phyloP scores from a whole-genome alignment of 176 grass and related monocot genomes.

The Carex pumila region DNA sequence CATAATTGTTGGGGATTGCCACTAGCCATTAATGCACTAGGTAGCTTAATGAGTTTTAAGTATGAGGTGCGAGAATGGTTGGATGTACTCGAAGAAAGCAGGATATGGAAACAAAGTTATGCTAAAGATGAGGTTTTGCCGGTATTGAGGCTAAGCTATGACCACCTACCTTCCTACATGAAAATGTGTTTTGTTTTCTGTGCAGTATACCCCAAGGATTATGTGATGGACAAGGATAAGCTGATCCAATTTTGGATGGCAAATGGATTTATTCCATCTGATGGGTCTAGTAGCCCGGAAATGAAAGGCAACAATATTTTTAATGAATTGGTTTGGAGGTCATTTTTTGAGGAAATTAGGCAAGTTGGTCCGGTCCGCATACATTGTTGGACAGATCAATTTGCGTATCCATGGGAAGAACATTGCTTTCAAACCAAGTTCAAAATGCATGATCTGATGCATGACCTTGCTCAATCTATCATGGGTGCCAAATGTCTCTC shows the following conservation, averaged over 20 bases:
- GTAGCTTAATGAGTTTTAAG: neutral
- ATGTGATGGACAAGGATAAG: constrained; percentile 24
- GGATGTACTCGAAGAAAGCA: neutral
- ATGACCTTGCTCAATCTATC: constrained; percentile 13
- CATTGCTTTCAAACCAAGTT: neutral
- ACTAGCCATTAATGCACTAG: constrained; percentile 25
- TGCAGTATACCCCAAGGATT: constrained; percentile 21
- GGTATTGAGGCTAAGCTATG: constrained; percentile 24
- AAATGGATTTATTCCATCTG: constrained; percentile 13
- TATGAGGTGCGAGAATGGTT: neutral
- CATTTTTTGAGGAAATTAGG: constrained; percentile 8
- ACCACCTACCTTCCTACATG: neutral
- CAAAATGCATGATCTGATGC: constrained; percentile 32
- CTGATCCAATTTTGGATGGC: constrained; percentile 26
- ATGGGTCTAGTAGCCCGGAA: neutral
- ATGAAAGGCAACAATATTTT: constrained; percentile 5
- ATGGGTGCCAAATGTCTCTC: neutral
- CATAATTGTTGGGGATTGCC: constrained; percentile 23
- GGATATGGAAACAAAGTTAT: neutral
- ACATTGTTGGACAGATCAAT: too few species aligned
- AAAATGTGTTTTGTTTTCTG: constrained; percentile 29
- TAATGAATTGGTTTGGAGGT: constrained; percentile 18
- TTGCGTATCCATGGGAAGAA: neutral
- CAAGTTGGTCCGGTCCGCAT: neutral
- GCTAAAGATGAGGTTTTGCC: neutral